These are phyloP conservation scores for Blastomyces emzantsi DNA, from an alignment of 2,329 filamentous ascomycete species.

Conservation along the genomic window DNA sequence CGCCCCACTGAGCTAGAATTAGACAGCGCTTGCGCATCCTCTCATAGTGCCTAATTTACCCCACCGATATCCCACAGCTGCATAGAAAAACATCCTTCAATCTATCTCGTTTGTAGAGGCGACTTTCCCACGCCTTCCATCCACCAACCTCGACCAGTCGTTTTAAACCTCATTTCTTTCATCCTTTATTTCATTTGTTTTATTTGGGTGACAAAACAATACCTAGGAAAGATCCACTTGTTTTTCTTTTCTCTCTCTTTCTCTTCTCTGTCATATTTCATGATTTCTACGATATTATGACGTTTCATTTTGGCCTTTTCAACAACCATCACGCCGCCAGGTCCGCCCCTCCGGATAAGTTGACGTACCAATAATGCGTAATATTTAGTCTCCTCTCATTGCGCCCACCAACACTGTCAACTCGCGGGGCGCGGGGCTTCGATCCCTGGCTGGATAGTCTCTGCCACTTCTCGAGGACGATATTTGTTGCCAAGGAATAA, in stretches of 20 bases:
- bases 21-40: background rate
- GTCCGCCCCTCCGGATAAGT: background rate
- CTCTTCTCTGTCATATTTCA: constrained; percentile 14
- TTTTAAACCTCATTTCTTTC: constrained; percentile 6
- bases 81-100: background rate
- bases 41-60: background rate
- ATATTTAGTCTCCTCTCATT: background rate
- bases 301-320: constrained; percentile 12
- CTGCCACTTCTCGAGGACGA: background rate
- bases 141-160: background rate
- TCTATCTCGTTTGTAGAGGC: background rate
- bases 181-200: background rate
- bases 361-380: background rate
- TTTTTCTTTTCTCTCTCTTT: constrained; percentile 10
- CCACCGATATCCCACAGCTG: background rate
- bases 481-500: background rate
- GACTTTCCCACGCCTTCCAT: background rate
- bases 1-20: constrained; percentile 15
- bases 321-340: background rate
- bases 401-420: background rate
- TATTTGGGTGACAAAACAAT: constrained; percentile 2
- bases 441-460: background rate
- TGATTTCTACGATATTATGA: constrained; percentile 18
- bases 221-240: background rate
- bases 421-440: background rate